Evolutionary conservation across 345 rosid genomes (phyloP).

Genomic region (Eucalyptus microcorys): DNA sequence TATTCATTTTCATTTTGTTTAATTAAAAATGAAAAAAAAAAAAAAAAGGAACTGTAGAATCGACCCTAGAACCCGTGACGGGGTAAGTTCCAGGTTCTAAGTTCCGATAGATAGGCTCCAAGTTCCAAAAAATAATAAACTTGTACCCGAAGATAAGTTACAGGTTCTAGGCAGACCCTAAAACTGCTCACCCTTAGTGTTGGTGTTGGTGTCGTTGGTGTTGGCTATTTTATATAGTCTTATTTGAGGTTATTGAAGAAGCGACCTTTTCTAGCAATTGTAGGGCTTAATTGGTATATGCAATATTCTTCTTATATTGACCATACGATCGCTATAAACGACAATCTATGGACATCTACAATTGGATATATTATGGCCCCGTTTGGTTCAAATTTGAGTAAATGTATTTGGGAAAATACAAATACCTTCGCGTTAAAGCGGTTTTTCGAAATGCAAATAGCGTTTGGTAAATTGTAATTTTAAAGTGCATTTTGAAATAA

Average conservation of each 20-base stretch:
- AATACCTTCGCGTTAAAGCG: too few relatives aligned
- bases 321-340: neutral
- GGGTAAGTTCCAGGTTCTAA: rapidly evolving
- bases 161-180: rapidly evolving
- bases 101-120: rapidly evolving
- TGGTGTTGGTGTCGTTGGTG: neutral
- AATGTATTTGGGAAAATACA: too few relatives aligned
- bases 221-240: neutral
- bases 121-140: too few relatives aligned
- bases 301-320: neutral
- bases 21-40: too few relatives aligned
- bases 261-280: neutral
- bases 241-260: neutral
- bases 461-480: too few relatives aligned
- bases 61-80: rapidly evolving
- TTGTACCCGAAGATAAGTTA: rapidly evolving
- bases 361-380: neutral
- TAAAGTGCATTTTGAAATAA: too few relatives aligned
- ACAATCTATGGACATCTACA: neutral
- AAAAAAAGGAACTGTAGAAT: rapidly evolving
- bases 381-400: too few relatives aligned
- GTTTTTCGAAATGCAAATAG: too few relatives aligned
- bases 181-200: too few relatives aligned
- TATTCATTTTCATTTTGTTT: too few relatives aligned
- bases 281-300: neutral